Evolutionary conservation across 306 rosid genomes (phyloP), one percentile per base, ranked within the genome.

Genomic region (Dryas octopetala): DNA sequence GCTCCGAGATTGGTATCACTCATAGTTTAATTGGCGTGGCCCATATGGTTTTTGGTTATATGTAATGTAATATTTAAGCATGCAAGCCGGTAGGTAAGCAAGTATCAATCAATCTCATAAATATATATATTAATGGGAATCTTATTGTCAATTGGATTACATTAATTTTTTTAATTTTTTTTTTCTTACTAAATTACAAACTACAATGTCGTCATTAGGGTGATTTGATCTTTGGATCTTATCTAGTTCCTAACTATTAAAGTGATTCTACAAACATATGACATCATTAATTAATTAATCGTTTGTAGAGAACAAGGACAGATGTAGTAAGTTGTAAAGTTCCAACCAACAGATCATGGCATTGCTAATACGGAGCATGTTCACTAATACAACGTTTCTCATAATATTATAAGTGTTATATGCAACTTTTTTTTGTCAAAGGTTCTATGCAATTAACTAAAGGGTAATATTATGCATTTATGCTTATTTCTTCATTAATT

Each of bases 1-100:
- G 50, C 52, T 49, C 71, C 73, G 17, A 50, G 75, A 69, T 77
- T 32, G 32, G 59, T 50, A 61, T 45, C 53, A 76, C 55, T 59
- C 28, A 55, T 54, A 51, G 19, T 74, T 68, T 74, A 74, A 67
- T 74, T 62, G 40, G 48, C 61, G 46, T 62, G 16, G 44, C 53
- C 52, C 76, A 61, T 53, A 50, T 61, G 79, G 79, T 44, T 67
- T 38, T 64, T 5, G 57, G 7, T 38, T 28, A 32, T 46, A 32
- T 46, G 38, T 32, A 32, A 19, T 6, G 6, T 59, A 8, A 59
- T 19, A 55, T 73, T 15, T 28, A 15, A 53, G 58, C 32, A 32
- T 32, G 38, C 38, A 32, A 51, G 66, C 9, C 50, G 6, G 41
- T 14, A 17, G 57, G 64, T 51, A 9, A 70, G 50, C 1, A 32